phyloP scores from a whole-genome alignment of 2,329 filamentous ascomycete genomes.

The Colletotrichum caudatum region DNA sequence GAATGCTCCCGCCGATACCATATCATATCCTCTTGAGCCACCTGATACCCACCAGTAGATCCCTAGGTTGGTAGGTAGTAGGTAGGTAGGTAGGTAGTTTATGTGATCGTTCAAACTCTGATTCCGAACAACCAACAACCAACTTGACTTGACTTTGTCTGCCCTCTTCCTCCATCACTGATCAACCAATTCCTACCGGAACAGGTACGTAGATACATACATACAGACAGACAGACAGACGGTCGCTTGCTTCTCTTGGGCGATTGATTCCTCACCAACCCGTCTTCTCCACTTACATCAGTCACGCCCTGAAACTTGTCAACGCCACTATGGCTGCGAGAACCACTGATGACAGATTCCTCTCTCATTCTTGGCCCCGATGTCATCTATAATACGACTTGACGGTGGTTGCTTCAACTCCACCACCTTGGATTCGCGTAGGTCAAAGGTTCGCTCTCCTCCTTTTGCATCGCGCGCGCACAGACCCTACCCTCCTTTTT shows the following conservation, averaged over 20 bases:
- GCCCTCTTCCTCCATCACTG: background rate
- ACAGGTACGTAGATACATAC: too few species aligned
- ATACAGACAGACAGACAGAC: background rate
- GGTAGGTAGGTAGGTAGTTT: too few species aligned
- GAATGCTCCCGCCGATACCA: background rate
- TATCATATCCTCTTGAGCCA: background rate
- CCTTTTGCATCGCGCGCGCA: background rate
- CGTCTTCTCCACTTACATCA: background rate
- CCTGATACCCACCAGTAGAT: too few species aligned
- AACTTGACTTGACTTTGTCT: constrained; percentile 5
- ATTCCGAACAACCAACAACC: constrained; percentile 19
- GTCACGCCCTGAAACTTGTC: background rate
- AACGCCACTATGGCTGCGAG: background rate
- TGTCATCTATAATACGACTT: background rate
- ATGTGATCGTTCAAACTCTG: constrained; percentile 10
- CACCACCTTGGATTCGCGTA: background rate
- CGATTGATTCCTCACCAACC: background rate
- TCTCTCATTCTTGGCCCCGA: background rate
- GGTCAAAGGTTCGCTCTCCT: background rate
- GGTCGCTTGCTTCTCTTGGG: too few species aligned
- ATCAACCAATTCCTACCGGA: background rate
- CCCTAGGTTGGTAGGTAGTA: too few species aligned
- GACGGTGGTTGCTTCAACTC: background rate
- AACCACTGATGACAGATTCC: background rate
- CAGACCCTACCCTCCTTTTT: constrained; percentile 3